Percentiles rank a stretch among this genome's conserved stretches.
Evolutionary conservation across 805 yeast species (phyloP).

Genomic region (Candida morakotiae): DNA sequence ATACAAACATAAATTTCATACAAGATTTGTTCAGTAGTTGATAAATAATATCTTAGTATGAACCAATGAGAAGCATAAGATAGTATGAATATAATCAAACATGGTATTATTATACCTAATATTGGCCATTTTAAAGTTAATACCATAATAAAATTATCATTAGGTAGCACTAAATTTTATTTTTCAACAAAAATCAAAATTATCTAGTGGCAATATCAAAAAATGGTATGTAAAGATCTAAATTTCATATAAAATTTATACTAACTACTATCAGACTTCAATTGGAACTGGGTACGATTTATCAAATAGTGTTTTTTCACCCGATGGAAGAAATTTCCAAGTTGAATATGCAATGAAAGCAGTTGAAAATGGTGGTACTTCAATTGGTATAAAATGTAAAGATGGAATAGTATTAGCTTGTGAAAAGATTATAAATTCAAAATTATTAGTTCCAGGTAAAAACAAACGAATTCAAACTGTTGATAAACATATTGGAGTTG

Average conservation of each 20-base stretch:
- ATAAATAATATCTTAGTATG: slow-evolving; percentile 45
- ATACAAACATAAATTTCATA: slow-evolving; percentile 47
- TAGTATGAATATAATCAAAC: slow-evolving; percentile 48
- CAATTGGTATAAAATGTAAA: slow-evolving; percentile 85
- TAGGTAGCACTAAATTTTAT: not conserved
- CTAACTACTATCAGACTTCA: slow-evolving; percentile 53
- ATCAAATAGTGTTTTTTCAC: slow-evolving; percentile 91
- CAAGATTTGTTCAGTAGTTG: slow-evolving; percentile 35
- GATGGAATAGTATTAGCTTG: slow-evolving; percentile 97
- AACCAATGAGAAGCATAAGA: slow-evolving; percentile 63
- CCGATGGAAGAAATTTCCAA: slow-evolving; percentile 91
- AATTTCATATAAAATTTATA: not conserved
- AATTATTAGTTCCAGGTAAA: slow-evolving; percentile 81
- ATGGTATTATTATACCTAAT: slow-evolving; percentile 60
- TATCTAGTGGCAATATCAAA: slow-evolving; percentile 3
- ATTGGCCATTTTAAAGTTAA: slow-evolving; percentile 44
- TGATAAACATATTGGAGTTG: slow-evolving; percentile 91
- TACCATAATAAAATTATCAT: too few relatives aligned
- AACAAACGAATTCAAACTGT: slow-evolving; percentile 90
- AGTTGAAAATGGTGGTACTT: slow-evolving; percentile 95
- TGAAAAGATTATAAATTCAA: slow-evolving; percentile 87
- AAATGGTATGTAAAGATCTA: slow-evolving; percentile 7
- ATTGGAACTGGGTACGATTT: slow-evolving; percentile 99
- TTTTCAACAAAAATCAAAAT: slow-evolving; percentile 1
- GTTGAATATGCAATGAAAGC: slow-evolving; percentile 98